Percentiles rank a stretch among this genome's conserved stretches.
phyloP scores from a whole-genome alignment of 371 early-diverging fungal genomes.

The Rhizomucor miehei region DNA sequence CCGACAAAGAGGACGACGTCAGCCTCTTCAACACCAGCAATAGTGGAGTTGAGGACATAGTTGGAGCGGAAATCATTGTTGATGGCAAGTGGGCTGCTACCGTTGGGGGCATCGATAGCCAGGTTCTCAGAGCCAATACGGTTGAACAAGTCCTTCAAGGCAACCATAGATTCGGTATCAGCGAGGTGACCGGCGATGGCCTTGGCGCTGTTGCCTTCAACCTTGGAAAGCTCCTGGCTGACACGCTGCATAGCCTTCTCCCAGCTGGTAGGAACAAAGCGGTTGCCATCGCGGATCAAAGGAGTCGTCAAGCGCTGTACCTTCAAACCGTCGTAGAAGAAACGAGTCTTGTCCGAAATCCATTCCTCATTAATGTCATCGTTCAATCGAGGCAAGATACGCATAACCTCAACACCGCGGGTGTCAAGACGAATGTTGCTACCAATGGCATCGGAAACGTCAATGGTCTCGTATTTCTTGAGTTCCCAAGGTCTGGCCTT shows the following conservation, averaged over 20 bases:
- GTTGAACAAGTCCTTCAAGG: slow-evolving; percentile 93
- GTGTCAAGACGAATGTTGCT: slow-evolving; percentile 95
- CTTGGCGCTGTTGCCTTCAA: slow-evolving; percentile 61
- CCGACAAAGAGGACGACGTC: slow-evolving; percentile 92
- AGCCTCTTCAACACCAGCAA: slow-evolving; percentile 88
- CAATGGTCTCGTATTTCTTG: slow-evolving; percentile 93
- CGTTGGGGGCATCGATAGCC: slow-evolving; percentile 68
- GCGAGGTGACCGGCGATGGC: slow-evolving; percentile 94
- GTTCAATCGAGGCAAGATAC: slow-evolving; percentile 91
- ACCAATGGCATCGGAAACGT: slow-evolving; percentile 92
- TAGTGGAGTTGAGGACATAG: slow-evolving; percentile 83
- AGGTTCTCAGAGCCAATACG: slow-evolving; percentile 83
- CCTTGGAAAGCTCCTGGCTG: slow-evolving; percentile 58
- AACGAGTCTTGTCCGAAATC: slow-evolving; percentile 98
- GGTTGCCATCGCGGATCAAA: slow-evolving; percentile 80
- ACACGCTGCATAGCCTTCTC: slow-evolving; percentile 81
- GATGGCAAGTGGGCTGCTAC: slow-evolving; percentile 53
- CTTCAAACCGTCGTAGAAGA: slow-evolving; percentile 93
- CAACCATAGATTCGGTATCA: slow-evolving; percentile 81
- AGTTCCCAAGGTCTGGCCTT: slow-evolving; percentile 96
- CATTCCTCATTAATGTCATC: slow-evolving; percentile 98
- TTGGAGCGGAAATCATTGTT: slow-evolving; percentile 87
- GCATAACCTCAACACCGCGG: slow-evolving; percentile 95
- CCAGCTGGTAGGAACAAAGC: slow-evolving; percentile 87
- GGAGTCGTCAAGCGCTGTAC: slow-evolving; percentile 93